phyloP scores from a whole-genome alignment of 805 yeast genomes.

The Candida nemodendra region DNA sequence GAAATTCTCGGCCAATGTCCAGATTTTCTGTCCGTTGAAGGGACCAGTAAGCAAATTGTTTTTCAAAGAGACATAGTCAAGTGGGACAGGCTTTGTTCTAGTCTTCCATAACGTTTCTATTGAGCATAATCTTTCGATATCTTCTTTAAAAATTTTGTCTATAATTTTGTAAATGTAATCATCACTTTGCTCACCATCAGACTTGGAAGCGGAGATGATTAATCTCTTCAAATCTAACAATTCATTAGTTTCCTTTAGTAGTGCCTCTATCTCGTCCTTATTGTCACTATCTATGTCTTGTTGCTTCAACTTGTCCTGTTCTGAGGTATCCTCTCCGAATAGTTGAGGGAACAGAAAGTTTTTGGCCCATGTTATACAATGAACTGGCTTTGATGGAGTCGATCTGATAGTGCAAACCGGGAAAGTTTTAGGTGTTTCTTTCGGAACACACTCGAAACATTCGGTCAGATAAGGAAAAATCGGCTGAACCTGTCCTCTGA shows the following conservation, averaged over 20 bases:
- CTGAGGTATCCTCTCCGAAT: slow-evolving; percentile 52
- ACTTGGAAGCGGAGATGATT: slow-evolving; percentile 17
- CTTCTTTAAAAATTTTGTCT: slow-evolving; percentile 63
- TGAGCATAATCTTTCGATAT: slow-evolving; percentile 67
- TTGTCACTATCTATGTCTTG: slow-evolving; percentile 59
- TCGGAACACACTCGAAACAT: slow-evolving; percentile 89
- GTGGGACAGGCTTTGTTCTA: slow-evolving; percentile 65
- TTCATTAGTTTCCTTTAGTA: slow-evolving; percentile 68
- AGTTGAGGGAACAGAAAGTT: slow-evolving; percentile 81
- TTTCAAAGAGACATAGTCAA: slow-evolving; percentile 32
- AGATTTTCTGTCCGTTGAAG: slow-evolving; percentile 41
- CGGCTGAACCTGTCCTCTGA: slow-evolving; percentile 91
- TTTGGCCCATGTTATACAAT: slow-evolving; percentile 97
- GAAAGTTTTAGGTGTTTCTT: slow-evolving; percentile 84
- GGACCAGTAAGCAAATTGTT: slow-evolving; percentile 9
- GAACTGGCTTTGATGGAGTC: slow-evolving; percentile 95
- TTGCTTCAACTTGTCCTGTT: slow-evolving; percentile 26
- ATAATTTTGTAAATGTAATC: slow-evolving; percentile 46
- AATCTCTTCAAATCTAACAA: slow-evolving; percentile 47
- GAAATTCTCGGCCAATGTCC: slow-evolving; percentile 66
- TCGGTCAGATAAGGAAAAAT: slow-evolving; percentile 79
- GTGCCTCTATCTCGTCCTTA: slow-evolving; percentile 60
- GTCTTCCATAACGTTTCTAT: slow-evolving; percentile 80
- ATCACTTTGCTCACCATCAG: slow-evolving; percentile 21
- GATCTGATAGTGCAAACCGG: slow-evolving; percentile 97